Evolutionary conservation across 306 rosid genomes (phyloP).

Genomic region (Myrica gale): DNA sequence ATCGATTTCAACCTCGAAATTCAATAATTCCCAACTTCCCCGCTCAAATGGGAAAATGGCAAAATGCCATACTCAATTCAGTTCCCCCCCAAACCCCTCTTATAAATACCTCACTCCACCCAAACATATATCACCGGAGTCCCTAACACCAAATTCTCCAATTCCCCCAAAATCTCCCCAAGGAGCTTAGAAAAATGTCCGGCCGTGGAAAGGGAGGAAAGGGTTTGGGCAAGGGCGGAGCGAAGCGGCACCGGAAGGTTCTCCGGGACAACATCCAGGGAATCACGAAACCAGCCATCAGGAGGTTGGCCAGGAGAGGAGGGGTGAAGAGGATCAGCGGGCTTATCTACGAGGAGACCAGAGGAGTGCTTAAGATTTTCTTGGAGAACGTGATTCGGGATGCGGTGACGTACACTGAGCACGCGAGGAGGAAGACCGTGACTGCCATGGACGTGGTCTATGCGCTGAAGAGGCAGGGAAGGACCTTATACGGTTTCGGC

Average conservation of each 20-base stretch:
- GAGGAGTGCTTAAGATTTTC: slow-evolving; percentile 36
- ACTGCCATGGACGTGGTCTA: slow-evolving; percentile 43
- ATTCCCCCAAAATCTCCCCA: neutral
- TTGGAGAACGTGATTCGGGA: slow-evolving; percentile 37
- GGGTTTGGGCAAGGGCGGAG: slow-evolving; percentile 44
- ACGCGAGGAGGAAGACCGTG: slow-evolving; percentile 33
- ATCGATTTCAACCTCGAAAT: slow-evolving; percentile 4
- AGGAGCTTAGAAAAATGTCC: neutral
- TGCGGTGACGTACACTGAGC: slow-evolving; percentile 31
- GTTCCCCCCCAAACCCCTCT: neutral
- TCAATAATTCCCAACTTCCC: neutral
- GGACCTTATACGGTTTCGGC: slow-evolving; percentile 37
- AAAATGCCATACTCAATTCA: neutral
- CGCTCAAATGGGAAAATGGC: neutral
- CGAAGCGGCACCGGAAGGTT: slow-evolving; percentile 38
- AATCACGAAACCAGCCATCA: slow-evolving; percentile 3
- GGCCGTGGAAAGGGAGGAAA: slow-evolving; percentile 47
- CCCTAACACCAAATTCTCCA: neutral
- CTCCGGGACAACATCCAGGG: slow-evolving; percentile 35
- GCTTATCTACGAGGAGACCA: slow-evolving; percentile 34
- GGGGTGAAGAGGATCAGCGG: slow-evolving; percentile 42
- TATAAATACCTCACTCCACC: neutral
- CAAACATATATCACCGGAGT: neutral
- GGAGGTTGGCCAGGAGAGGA: slow-evolving; percentile 35
- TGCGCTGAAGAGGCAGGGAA: slow-evolving; percentile 38